phyloP scores from a whole-genome alignment of 495 filamentous ascomycete genomes.

The Penicillium flavigenum region DNA sequence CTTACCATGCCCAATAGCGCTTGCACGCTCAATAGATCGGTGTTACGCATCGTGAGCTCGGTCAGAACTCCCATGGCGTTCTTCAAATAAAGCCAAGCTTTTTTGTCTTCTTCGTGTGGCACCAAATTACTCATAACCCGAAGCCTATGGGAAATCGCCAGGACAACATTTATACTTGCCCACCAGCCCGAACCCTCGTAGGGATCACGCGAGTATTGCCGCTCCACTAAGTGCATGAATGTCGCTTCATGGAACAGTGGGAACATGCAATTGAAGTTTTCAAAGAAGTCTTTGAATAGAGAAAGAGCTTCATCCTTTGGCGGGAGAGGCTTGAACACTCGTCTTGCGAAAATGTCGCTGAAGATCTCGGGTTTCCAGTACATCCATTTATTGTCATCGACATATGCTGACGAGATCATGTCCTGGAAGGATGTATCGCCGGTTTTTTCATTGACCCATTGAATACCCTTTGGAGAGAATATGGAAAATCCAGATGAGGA shows the following conservation, averaged over 20 bases:
- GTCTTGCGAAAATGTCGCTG: conserved; percentile 83
- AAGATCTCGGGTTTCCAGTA: conserved; percentile 97
- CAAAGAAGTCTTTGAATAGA: conserved; percentile 88
- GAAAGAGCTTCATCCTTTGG: conserved; percentile 77
- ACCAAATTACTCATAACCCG: conserved; percentile 95
- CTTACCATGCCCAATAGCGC: conserved; percentile 86
- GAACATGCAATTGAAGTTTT: conserved; percentile 98
- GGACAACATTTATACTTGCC: conserved; percentile 91
- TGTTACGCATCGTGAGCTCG: conserved; percentile 92
- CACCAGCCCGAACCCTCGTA: conserved; percentile 98
- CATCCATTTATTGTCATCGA: conserved; percentile 90
- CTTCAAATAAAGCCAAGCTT: conserved; percentile 93
- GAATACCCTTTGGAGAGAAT: conserved; percentile 94
- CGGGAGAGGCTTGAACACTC: conserved; percentile 79
- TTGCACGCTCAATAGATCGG: conserved; percentile 94
- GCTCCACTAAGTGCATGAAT: conserved; percentile 93
- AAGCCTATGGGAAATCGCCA: conserved; percentile 87
- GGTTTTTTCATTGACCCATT: conserved; percentile 98
- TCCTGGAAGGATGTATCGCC: conserved; percentile 92
- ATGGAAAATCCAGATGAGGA: conserved; percentile 98
- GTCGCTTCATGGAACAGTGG: conserved; percentile 96
- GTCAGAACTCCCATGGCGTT: conserved; percentile 92
- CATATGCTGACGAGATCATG: conserved; percentile 82
- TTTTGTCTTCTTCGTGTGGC: conserved; percentile 84
- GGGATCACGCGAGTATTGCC: conserved; percentile 88